These are phyloP conservation scores for Podosphaera fusca DNA, from an alignment of 2,329 filamentous ascomycete genomes.

Conservation along the genomic window DNA sequence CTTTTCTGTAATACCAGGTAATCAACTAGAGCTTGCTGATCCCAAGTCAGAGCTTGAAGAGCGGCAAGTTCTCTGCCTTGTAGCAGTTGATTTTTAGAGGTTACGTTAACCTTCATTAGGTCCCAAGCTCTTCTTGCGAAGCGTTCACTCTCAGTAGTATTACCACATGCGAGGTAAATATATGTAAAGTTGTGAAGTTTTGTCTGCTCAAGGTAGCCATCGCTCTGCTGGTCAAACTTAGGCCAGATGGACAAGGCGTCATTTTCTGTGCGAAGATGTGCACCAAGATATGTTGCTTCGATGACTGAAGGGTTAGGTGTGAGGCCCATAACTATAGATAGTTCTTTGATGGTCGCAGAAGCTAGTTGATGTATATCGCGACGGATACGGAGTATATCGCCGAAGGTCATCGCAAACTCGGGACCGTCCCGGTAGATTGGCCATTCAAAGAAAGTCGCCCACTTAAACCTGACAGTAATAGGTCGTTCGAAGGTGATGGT, in stretches of 20 bases:
- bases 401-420: slow-evolving; percentile 24
- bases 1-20: slow-evolving; percentile 25
- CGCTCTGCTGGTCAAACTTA: slow-evolving; percentile 20
- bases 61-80: slow-evolving; percentile 16
- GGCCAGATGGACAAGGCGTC: slow-evolving; percentile 25
- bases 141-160: slow-evolving; percentile 20
- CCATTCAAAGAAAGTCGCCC: slow-evolving; percentile 19
- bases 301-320: slow-evolving; percentile 3
- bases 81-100: slow-evolving; percentile 22
- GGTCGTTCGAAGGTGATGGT: slow-evolving; percentile 6
- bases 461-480: slow-evolving; percentile 9
- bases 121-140: slow-evolving; percentile 17
- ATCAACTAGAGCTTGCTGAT: slow-evolving; percentile 27
- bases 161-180: slow-evolving; percentile 25
- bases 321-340: slow-evolving; percentile 17
- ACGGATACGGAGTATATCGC: slow-evolving; percentile 20
- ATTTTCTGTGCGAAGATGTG: slow-evolving; percentile 25
- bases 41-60: slow-evolving; percentile 21
- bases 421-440: slow-evolving; percentile 24
- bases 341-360: slow-evolving; percentile 13
- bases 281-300: slow-evolving; percentile 15
- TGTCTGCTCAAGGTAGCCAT: slow-evolving; percentile 19
- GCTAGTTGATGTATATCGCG: slow-evolving; percentile 21
- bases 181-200: slow-evolving; percentile 16
- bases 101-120: slow-evolving; percentile 18